Conservation (phyloP, 805 yeast genomes). For the Saccharomycopsis synnaedendra region DNA sequence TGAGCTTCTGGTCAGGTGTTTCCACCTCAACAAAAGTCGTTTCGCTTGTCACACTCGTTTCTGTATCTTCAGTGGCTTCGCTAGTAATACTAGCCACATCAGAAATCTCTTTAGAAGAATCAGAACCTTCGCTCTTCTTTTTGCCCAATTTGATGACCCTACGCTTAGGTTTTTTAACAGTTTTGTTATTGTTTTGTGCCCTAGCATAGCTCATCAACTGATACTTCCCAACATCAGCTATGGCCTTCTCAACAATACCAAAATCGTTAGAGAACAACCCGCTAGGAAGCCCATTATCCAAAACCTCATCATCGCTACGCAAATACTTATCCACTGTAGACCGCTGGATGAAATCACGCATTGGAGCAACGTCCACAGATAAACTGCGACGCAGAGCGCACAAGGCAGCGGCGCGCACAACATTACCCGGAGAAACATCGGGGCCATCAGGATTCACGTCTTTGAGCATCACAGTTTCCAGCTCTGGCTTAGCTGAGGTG, state of each 20-base stretch:
- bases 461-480: slow-evolving; percentile 32
- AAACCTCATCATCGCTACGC: not conserved
- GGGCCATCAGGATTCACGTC: slow-evolving; percentile 48
- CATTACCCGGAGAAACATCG: slow-evolving; percentile 54
- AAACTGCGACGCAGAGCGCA: slow-evolving; percentile 72
- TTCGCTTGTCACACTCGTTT: not conserved
- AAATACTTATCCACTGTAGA: slow-evolving; percentile 29
- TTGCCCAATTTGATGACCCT: slow-evolving; percentile 20
- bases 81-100: not conserved
- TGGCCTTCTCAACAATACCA: slow-evolving; percentile 9
- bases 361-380: slow-evolving; percentile 50
- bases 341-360: slow-evolving; percentile 48
- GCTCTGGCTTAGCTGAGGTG: slow-evolving; percentile 17
- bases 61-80: not conserved
- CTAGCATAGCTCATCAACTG: slow-evolving; percentile 14
- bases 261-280: slow-evolving; percentile 10
- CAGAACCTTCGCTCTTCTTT: not conserved
- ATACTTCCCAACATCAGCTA: slow-evolving; percentile 15
- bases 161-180: slow-evolving; percentile 19
- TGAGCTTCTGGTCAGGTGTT: slow-evolving; percentile 2
- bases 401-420: slow-evolving; percentile 55
- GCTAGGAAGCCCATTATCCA: slow-evolving; percentile 8
- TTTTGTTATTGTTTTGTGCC: slow-evolving; percentile 9
- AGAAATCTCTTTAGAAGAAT: not conserved
- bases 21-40: not conserved